Conservation (phyloP, 495 filamentous ascomycete species). For the Penicillium cinerascens region DNA sequence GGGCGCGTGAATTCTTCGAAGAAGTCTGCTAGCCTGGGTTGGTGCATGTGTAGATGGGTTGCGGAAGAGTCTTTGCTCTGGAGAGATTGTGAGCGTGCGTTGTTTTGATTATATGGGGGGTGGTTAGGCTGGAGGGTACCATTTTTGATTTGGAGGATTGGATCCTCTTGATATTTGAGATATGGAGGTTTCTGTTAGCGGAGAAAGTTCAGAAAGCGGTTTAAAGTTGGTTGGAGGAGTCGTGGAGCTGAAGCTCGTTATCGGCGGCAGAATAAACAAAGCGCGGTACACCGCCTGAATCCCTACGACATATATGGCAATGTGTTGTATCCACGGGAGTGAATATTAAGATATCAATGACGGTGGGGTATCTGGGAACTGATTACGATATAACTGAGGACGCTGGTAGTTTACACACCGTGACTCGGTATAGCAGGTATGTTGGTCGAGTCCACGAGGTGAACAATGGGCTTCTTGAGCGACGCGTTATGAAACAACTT, state of each 20-base stretch:
- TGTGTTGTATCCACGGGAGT: too few species aligned
- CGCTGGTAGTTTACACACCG: too few species aligned
- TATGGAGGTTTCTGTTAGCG: not conserved
- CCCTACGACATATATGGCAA: too few species aligned
- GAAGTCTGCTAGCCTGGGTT: constrained; percentile 76
- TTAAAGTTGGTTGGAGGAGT: not conserved
- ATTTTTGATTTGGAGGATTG: constrained; percentile 13
- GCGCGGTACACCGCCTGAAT: not conserved
- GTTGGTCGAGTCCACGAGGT: too few species aligned
- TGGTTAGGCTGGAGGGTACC: constrained; percentile 5
- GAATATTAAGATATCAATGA: too few species aligned
- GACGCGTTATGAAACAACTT: too few species aligned
- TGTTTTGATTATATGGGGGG: not conserved
- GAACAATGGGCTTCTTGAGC: too few species aligned
- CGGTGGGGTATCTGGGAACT: too few species aligned
- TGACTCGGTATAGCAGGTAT: too few species aligned
- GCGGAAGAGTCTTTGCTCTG: constrained; percentile 87
- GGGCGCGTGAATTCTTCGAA: constrained; percentile 76
- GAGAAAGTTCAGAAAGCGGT: not conserved
- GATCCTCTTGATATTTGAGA: not conserved
- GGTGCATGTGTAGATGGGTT: constrained; percentile 85
- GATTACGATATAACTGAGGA: too few species aligned
- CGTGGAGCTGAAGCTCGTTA: not conserved
- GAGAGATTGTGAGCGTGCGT: constrained; percentile 12
- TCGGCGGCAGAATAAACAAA: too few species aligned